Percentiles rank a stretch among this genome's conserved stretches.
phyloP scores from a whole-genome alignment of 2,329 filamentous ascomycete genomes.

The Hymenoscyphus albidus region DNA sequence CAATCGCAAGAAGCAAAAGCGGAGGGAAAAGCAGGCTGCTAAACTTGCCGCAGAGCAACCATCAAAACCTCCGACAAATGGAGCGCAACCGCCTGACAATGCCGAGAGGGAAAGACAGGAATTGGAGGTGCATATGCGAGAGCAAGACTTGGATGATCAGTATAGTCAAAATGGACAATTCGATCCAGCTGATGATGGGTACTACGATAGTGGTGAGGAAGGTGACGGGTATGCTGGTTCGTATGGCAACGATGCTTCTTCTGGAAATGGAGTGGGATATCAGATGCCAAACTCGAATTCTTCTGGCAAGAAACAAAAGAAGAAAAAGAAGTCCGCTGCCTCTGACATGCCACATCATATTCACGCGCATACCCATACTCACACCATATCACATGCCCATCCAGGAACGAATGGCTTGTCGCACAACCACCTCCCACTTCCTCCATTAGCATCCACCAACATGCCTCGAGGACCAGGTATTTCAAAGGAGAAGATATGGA shows the following conservation, averaged over 20 bases:
- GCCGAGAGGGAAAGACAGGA: conserved; percentile 29
- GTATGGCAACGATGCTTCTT: conserved; percentile 33
- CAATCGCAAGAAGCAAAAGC: conserved; percentile 94
- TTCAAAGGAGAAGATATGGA: conserved; percentile 84
- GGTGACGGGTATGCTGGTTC: conserved; percentile 34
- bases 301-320: conserved; percentile 37
- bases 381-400: conserved; percentile 8
- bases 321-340: conserved; percentile 38
- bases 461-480: conserved; percentile 38
- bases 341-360: conserved; percentile 24
- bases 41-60: conserved; percentile 34
- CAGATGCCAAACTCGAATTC: conserved; percentile 25
- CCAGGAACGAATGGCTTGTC: conserved; percentile 27
- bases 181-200: conserved; percentile 47
- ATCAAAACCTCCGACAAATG: conserved; percentile 22
- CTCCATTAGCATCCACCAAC: conserved; percentile 40
- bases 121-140: conserved; percentile 30
- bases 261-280: conserved; percentile 30
- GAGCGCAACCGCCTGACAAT: conserved; percentile 19
- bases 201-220: conserved; percentile 56
- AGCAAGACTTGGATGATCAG: conserved; percentile 28
- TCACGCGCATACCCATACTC: conserved; percentile 15
- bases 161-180: conserved; percentile 36
- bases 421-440: conserved; percentile 34
- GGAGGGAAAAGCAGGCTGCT: conserved; percentile 66